Evolutionary conservation across 2,329 filamentous ascomycete species (phyloP), one percentile per base, ranked within the genome.

Genomic region (Thelonectria blattea): DNA sequence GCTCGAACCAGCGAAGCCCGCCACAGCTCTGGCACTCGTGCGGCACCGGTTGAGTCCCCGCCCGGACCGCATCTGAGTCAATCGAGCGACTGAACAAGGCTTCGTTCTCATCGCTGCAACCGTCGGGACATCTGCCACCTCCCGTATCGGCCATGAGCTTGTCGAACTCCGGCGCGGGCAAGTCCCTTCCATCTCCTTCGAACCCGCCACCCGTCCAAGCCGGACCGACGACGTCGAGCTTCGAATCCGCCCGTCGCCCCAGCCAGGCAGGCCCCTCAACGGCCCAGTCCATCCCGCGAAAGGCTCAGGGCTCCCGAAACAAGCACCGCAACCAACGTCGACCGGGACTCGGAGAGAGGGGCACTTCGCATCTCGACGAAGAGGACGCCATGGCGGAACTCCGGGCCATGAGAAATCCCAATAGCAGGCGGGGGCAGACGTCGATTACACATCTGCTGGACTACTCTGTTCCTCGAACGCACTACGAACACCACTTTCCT

Each of bases 381-480:
- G 93, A 97, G 80, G 93, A 97, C 85, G 87, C 87, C 70, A 89
- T 96, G 85, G 92, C 88, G 66, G 93, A 97, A 80, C 83, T 93
- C 63, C 79, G 83, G 65, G 84, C 83, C 18, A 75, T 87, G 59
- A 80, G 83, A 59, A 87, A 86, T 66, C 76, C 83, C 12, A 82
- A 81, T n/a, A 85, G 83, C 72, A 89, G 95, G 60, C 92, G 95
- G 71, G 95, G 95, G 55, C 94, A 97, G 77, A 97, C 93, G 55
- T 96, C 92, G 71, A 99, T 99, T 74, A 98, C 95, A 42, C 95
- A 99, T 77, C 80, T 99, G 58, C 91, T 99, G 83, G 94, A 94
- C 80, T 96, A 97, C 77, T 88, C 91, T 46, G 81, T 92, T 18
- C 91, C 93, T 20, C 87, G 91, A 49, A 89, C 90, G 20, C 86